Evolutionary conservation across 495 filamentous ascomycete genomes (phyloP), one percentile per base, ranked within the genome.

Genomic region (Letharia lupina): DNA sequence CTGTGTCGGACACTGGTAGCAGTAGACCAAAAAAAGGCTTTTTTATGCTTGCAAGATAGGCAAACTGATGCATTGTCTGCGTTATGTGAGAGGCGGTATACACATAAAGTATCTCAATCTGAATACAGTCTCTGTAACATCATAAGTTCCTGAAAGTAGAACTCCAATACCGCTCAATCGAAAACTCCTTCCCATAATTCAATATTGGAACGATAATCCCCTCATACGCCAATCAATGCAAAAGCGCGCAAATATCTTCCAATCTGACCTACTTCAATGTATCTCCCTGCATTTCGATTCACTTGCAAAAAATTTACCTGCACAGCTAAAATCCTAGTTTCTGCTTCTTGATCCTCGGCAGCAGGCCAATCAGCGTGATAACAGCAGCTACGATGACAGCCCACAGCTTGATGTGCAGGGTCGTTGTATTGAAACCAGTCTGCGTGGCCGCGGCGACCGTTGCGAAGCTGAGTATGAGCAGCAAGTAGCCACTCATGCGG

Each of bases 281-380:
- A 3, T 57, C 20, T 16, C 33, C 54, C 7, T 56, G 15, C 28
- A 16, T 7, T 6, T 35, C 8, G 13, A 35, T 20, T 35, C 8
- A 56, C 8, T 35, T 56, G 15, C 52, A 18, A 6, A 7, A 18
- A 6, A 6, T 12, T 37, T 16, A 4, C 40, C 28, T 33, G 28
- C 23, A 9, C 2, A 2, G 23, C 70, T 65, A 79, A 48, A 91
- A 76, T 7, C 89, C 90, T 62, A 98, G 74, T 81, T 98, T 98
- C 65, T 83, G 79, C 80, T 89, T 86, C 81, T 89, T 91, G 63
- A 96, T 83, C 70, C 93, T 82, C 23, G 93, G 87, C 56, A 86
- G 79, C 37, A 94, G 77, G 0, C 93, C 93, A 50, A 81, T 58
- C 18, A 94, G 69, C 41, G 87, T 74, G 42, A 96, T 70, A 41